phyloP scores from a whole-genome alignment of 2,329 filamentous ascomycete genomes.

The Daldinia sp. region DNA sequence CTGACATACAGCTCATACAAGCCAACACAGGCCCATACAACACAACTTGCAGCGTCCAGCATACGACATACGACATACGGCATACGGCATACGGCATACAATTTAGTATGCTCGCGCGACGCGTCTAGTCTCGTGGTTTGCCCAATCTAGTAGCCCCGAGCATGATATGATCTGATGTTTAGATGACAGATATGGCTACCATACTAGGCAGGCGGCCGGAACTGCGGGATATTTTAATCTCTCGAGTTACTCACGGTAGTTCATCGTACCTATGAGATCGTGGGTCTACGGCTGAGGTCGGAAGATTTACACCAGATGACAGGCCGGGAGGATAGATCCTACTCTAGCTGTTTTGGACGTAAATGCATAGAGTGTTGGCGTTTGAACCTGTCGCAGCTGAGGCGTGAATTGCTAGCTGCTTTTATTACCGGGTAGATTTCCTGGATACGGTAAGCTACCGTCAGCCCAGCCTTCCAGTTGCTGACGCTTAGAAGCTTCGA shows the following conservation, averaged over 20 bases:
- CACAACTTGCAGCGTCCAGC: background rate
- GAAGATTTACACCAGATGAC: slow-evolving; percentile 4
- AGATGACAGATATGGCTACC: slow-evolving; percentile 26
- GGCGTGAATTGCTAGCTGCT: slow-evolving; percentile 22
- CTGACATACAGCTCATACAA: background rate
- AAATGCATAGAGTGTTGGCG: slow-evolving; percentile 26
- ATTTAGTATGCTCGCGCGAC: slow-evolving; percentile 14
- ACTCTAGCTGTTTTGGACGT: slow-evolving; percentile 25
- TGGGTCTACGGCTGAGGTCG: slow-evolving; percentile 4
- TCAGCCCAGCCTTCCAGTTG: slow-evolving; percentile 43
- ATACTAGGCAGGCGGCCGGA: slow-evolving; percentile 20
- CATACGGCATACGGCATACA: background rate
- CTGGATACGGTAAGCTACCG: slow-evolving; percentile 37
- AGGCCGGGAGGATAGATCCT: slow-evolving; percentile 26
- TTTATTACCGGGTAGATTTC: slow-evolving; percentile 30
- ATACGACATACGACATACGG: background rate
- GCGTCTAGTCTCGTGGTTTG: slow-evolving; percentile 33
- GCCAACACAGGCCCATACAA: background rate
- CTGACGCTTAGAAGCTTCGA: slow-evolving; percentile 34
- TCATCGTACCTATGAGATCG: slow-evolving; percentile 6
- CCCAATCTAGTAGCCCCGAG: slow-evolving; percentile 18
- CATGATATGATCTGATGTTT: slow-evolving; percentile 39
- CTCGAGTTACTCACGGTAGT: slow-evolving; percentile 21
- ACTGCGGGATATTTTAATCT: slow-evolving; percentile 8
- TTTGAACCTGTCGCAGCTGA: background rate